Conservation (phyloP, 331 rosid species). For the Dryas integrifolia region DNA sequence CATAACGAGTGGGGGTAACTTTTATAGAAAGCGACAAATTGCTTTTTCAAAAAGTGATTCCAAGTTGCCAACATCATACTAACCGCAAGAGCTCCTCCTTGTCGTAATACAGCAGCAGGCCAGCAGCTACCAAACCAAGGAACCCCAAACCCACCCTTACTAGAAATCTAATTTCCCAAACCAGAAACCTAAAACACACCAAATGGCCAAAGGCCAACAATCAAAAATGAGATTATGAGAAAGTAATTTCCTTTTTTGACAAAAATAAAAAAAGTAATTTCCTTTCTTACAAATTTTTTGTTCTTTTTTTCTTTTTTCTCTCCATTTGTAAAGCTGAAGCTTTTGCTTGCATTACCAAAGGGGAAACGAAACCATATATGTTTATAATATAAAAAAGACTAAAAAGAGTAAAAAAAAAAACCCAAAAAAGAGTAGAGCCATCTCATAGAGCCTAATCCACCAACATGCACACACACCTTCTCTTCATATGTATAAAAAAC, state of each 20-base stretch:
- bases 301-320: background rate
- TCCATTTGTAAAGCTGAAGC: conserved; percentile 10
- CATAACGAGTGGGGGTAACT: background rate
- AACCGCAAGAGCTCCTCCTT: background rate
- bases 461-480: conserved; percentile 22
- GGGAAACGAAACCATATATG: background rate
- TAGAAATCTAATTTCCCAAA: background rate
- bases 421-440: conserved; percentile 32
- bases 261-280: background rate
- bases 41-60: background rate
- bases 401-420: background rate
- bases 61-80: background rate
- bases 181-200: background rate
- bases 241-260: no score
- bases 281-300: background rate
- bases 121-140: background rate
- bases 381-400: background rate
- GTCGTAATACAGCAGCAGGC: background rate
- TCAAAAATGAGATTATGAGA: background rate
- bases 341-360: conserved; percentile 7
- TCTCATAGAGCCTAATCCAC: conserved; percentile 27
- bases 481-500: conserved; percentile 34
- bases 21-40: background rate
- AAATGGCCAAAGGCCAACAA: background rate
- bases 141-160: background rate